Percentiles rank a stretch among this genome's conserved stretches.
Conservation (phyloP, 1,139 yeast species). For the Kodamaea plutei region DNA sequence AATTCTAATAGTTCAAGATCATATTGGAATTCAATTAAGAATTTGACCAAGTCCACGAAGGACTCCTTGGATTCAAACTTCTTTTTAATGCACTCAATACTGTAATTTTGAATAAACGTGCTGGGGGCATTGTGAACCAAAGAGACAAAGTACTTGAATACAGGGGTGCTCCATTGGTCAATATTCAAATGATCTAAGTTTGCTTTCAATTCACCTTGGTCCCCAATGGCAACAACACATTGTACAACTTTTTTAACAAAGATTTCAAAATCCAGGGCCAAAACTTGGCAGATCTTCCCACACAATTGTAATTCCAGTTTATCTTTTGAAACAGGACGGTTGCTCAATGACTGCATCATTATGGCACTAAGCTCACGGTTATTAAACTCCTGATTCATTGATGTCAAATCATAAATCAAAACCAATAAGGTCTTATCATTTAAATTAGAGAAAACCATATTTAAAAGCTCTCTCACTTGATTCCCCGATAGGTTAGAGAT, state of each 20-base stretch:
- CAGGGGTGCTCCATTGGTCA: constrained; percentile 27
- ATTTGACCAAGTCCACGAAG: constrained; percentile 18
- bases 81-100: constrained; percentile 15
- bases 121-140: constrained; percentile 36
- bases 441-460: constrained; percentile 20
- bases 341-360: constrained; percentile 17
- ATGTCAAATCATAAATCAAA: constrained; percentile 18
- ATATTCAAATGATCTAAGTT: constrained; percentile 20
- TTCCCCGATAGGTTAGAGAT: constrained; percentile 12
- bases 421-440: constrained; percentile 20
- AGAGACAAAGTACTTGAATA: constrained; percentile 28
- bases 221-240: constrained; percentile 25
- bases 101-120: constrained; percentile 22
- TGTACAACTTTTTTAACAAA: constrained; percentile 35
- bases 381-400: constrained; percentile 8
- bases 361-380: constrained; percentile 12
- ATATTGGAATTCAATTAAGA: constrained; percentile 20
- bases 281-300: constrained; percentile 24
- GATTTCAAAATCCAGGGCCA: constrained; percentile 20
- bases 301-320: constrained; percentile 21
- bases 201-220: constrained; percentile 24
- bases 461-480: constrained; percentile 21
- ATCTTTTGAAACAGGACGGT: constrained; percentile 14
- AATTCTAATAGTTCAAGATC: constrained; percentile 20
- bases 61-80: constrained; percentile 16